A percentile compares a stretch with the other conserved stretches of the same genome.
phyloP scores from a whole-genome alignment of 495 filamentous ascomycete genomes.

The Thermothielavioides terrestris region DNA sequence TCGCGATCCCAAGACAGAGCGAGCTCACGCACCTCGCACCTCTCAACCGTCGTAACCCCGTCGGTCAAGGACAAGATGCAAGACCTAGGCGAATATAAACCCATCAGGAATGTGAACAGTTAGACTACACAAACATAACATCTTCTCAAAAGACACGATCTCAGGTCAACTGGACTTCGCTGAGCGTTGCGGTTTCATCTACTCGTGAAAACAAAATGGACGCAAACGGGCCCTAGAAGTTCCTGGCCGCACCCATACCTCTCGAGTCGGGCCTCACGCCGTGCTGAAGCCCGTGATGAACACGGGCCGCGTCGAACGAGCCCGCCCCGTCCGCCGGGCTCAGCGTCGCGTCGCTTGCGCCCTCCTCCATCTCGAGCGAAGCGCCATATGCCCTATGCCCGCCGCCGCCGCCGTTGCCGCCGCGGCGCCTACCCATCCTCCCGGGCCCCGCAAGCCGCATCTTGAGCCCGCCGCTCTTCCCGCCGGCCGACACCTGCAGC shows the following conservation, averaged over 20 bases:
- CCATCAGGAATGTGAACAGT: too few species aligned
- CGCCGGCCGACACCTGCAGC: background rate
- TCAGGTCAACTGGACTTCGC: too few species aligned
- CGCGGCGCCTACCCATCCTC: too few species aligned
- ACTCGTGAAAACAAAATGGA: background rate
- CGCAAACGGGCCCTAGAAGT: background rate
- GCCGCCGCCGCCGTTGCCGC: background rate
- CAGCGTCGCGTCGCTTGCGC: background rate
- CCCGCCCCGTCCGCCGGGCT: background rate
- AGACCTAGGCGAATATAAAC: too few species aligned
- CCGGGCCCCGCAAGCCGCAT: too few species aligned
- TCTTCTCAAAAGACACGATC: too few species aligned
- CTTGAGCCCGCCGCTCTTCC: background rate
- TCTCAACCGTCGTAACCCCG: too few species aligned
- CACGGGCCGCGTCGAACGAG: background rate
- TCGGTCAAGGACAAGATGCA: too few species aligned
- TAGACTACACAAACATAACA: too few species aligned
- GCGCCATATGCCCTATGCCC: background rate
- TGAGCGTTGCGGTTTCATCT: background rate
- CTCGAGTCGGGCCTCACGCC: background rate
- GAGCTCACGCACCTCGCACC: too few species aligned
- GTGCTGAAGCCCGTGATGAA: background rate
- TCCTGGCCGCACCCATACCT: background rate
- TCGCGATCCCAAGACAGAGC: too few species aligned
- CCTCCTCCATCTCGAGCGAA: conserved; percentile 8